Conservation (phyloP, 176 grass and related monocot genomes). For the Rhipidocladum racemiflorum region DNA sequence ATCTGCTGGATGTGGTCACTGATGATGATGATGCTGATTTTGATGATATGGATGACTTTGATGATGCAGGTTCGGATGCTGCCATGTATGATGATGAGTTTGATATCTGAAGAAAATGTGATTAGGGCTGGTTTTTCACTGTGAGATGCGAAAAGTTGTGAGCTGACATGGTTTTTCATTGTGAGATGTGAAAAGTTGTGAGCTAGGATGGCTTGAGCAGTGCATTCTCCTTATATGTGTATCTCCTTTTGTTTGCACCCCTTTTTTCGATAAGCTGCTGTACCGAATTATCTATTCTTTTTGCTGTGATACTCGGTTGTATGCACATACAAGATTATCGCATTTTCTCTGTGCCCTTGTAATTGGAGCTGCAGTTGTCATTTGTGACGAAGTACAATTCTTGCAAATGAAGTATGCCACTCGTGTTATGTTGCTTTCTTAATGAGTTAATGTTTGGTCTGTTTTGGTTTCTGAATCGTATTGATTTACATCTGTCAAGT, state of each 20-base stretch:
- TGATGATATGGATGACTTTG: slow-evolving; percentile 31
- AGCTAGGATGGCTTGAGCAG: background rate
- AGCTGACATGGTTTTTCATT: background rate
- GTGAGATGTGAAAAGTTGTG: background rate
- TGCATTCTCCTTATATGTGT: background rate
- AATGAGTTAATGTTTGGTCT: background rate
- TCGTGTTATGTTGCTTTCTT: background rate
- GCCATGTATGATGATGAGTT: slow-evolving; percentile 24
- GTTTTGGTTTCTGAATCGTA: background rate
- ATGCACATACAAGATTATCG: background rate
- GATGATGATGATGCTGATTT: slow-evolving; percentile 41
- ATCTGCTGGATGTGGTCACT: slow-evolving; percentile 46
- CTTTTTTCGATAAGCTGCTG: background rate
- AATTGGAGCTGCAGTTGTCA: background rate
- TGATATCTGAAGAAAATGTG: slow-evolving; percentile 5
- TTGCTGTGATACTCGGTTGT: background rate
- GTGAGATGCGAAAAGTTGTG: background rate
- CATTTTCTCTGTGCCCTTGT: background rate
- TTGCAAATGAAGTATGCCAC: background rate
- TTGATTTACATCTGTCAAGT: no score
- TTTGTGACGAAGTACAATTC: background rate
- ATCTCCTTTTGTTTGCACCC: background rate
- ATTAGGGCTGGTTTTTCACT: background rate
- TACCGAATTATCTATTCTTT: background rate
- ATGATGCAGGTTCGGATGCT: background rate